A percentile compares a stretch with the other conserved stretches of the same genome.
Conservation (phyloP, 345 rosid species). For the Gossypium thurberi region DNA sequence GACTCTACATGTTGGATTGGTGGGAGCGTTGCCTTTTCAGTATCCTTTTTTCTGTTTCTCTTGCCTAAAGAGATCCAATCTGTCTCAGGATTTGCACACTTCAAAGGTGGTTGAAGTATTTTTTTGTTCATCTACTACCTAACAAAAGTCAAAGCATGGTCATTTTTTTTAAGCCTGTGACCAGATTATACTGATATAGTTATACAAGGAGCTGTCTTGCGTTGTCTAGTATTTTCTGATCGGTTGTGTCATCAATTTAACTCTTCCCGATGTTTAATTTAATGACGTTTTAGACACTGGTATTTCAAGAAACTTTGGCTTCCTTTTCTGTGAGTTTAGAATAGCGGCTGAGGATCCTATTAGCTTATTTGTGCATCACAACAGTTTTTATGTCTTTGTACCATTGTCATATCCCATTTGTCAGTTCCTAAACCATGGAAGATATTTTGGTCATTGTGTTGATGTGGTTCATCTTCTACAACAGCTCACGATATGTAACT, state of each 20-base stretch:
- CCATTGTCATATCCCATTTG: conserved; percentile 1
- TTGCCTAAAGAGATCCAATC: conserved; percentile 9
- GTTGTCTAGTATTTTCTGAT: background rate
- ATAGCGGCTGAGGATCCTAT: background rate
- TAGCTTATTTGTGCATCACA: background rate
- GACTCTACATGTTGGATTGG: conserved; percentile 98
- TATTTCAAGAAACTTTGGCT: background rate
- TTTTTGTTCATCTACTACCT: background rate
- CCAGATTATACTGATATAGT: background rate
- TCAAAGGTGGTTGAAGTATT: background rate
- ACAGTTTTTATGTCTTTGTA: background rate
- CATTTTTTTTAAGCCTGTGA: background rate
- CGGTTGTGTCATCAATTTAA: background rate
- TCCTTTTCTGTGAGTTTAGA: background rate
- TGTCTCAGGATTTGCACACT: background rate
- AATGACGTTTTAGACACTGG: background rate
- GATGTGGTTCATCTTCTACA: conserved; percentile 79
- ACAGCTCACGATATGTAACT: conserved; percentile 53
- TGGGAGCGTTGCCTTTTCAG: conserved; percentile 97
- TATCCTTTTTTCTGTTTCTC: conserved; percentile 44
- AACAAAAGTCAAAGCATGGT: background rate
- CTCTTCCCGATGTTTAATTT: background rate
- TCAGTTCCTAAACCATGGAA: conserved; percentile 40
- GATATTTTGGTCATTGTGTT: conserved; percentile 74
- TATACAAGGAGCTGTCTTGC: background rate